Conservation (phyloP, 768 basidiomycete genomes). For the Boletus sp. region DNA sequence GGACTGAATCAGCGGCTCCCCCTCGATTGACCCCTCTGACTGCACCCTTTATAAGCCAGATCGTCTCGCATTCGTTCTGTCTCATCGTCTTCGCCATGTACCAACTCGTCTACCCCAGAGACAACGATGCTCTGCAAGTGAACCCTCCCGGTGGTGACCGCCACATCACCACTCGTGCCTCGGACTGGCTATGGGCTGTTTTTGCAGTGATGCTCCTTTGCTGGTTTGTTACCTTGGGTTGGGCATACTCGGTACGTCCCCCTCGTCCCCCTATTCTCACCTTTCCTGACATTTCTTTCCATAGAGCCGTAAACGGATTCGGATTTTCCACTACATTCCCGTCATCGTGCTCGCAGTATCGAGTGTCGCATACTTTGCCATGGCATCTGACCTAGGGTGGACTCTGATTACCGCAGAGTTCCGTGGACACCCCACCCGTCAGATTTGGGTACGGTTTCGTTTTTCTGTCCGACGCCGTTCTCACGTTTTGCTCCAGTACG, state of each 20-base stretch:
- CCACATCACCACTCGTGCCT: constrained; percentile 45
- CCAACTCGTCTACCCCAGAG: constrained; percentile 1
- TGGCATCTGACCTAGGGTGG: constrained; percentile 56
- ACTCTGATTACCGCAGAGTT: constrained; percentile 43
- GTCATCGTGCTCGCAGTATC: constrained; percentile 47
- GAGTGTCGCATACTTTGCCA: constrained; percentile 47
- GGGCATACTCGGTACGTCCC: constrained; percentile 31
- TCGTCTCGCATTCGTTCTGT: rapidly evolving
- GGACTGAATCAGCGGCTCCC: constrained; percentile 13
- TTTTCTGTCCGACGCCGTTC: not conserved
- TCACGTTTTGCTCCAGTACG: constrained; percentile 35
- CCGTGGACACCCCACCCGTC: constrained; percentile 30
- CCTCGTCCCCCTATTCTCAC: not conserved
- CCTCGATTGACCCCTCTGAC: constrained; percentile 12
- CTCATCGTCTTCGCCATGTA: constrained; percentile 19
- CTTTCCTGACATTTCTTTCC: not conserved
- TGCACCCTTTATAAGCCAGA: constrained; percentile 9
- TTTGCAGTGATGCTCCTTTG: constrained; percentile 48
- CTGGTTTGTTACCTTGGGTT: constrained; percentile 38
- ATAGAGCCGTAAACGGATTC: constrained; percentile 38
- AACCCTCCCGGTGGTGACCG: constrained; percentile 38
- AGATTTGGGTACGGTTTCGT: constrained; percentile 40
- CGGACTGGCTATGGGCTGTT: constrained; percentile 56
- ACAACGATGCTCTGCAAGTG: constrained; percentile 32
- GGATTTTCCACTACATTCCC: constrained; percentile 51